phyloP scores from a whole-genome alignment of 805 yeast genomes.

The Brettanomyces sp. region DNA sequence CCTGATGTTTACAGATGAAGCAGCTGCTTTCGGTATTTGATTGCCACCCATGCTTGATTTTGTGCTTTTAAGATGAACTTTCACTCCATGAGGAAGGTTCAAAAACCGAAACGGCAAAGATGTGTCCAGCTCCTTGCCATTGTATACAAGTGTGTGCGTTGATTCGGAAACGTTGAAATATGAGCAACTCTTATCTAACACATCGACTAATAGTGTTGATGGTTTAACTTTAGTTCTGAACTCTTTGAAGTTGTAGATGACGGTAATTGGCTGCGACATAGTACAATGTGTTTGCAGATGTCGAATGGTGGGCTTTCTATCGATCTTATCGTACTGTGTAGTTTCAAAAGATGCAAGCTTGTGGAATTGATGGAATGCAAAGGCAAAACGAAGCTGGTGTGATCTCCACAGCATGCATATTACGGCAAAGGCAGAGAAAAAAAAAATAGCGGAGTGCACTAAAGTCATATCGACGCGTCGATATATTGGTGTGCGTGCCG shows the following conservation, averaged over 20 bases:
- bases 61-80: conserved; percentile 20
- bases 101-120: conserved; percentile 33
- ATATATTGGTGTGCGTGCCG: no score
- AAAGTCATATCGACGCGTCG: no score
- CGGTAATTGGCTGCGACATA: conserved; percentile 27
- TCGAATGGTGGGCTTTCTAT: no score
- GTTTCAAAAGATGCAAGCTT: no score
- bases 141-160: background rate
- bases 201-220: conserved; percentile 27
- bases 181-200: conserved; percentile 24
- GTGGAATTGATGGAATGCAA: no score
- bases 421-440: no score
- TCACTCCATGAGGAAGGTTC: conserved; percentile 36
- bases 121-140: conserved; percentile 17
- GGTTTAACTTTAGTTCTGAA: conserved; percentile 28
- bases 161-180: conserved; percentile 27
- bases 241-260: conserved; percentile 25
- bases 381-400: no score
- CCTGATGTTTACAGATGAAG: conserved; percentile 3
- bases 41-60: background rate
- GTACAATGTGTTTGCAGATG: background rate
- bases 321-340: no score
- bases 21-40: background rate
- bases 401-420: no score
- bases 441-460: no score